phyloP scores from a whole-genome alignment of 352 stramenopile genomes.

The Globisporangium yorkense region DNA sequence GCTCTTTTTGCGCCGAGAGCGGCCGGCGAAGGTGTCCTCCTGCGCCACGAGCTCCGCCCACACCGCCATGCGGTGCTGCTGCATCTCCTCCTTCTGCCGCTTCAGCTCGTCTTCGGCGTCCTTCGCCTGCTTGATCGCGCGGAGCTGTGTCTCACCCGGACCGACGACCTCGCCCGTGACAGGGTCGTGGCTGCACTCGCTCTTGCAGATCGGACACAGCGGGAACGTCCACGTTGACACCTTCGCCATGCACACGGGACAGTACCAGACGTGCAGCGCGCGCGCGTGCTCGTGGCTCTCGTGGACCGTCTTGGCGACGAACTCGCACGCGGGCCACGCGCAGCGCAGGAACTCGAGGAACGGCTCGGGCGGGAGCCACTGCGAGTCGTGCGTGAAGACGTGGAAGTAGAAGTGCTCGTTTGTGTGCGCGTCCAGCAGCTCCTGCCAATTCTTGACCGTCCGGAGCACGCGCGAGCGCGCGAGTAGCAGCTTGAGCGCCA shows the following conservation, averaged over 20 bases:
- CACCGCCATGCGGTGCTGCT: slow-evolving; percentile 57
- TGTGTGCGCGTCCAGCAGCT: slow-evolving; percentile 71
- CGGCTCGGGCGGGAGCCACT: slow-evolving; percentile 65
- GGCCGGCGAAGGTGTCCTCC: slow-evolving; percentile 17
- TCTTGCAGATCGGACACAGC: slow-evolving; percentile 52
- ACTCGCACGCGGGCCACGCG: slow-evolving; percentile 54
- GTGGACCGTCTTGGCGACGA: slow-evolving; percentile 53
- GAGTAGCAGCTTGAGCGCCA: slow-evolving; percentile 59
- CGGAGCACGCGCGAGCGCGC: slow-evolving; percentile 58
- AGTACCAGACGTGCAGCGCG: slow-evolving; percentile 65
- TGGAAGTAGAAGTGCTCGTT: slow-evolving; percentile 87
- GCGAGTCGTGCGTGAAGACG: slow-evolving; percentile 70
- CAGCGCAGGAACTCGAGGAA: slow-evolving; percentile 59
- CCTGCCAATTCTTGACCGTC: slow-evolving; percentile 68
- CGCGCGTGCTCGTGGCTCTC: slow-evolving; percentile 75
- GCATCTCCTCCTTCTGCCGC: slow-evolving; percentile 47
- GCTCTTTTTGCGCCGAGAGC: slow-evolving; percentile 25
- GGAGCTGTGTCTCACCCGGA: slow-evolving; percentile 50
- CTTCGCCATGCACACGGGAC: slow-evolving; percentile 65
- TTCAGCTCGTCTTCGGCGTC: slow-evolving; percentile 35
- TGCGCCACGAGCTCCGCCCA: slow-evolving; percentile 43
- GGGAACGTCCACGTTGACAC: slow-evolving; percentile 66
- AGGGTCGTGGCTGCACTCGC: slow-evolving; percentile 50
- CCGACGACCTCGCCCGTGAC: slow-evolving; percentile 51
- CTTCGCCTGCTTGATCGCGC: slow-evolving; percentile 34